phyloP scores from a whole-genome alignment of 1,284 basidiomycete species.

The Ganoderma lucidum region DNA sequence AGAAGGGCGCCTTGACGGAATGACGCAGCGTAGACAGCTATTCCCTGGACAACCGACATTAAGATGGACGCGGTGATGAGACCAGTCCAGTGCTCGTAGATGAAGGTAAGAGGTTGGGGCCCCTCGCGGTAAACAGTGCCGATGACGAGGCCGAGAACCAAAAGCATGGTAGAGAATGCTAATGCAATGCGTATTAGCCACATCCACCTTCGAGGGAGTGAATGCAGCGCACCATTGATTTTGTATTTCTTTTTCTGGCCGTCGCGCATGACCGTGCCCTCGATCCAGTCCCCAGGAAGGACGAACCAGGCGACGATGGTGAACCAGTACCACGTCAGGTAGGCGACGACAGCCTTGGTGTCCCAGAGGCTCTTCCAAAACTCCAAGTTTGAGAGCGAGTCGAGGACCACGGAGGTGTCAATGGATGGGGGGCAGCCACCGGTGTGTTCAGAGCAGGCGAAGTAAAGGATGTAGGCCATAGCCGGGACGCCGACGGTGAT shows the following conservation, averaged over 20 bases:
- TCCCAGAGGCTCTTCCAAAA: slow-evolving; percentile 87
- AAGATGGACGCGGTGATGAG: slow-evolving; percentile 85
- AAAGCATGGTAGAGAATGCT: slow-evolving; percentile 91
- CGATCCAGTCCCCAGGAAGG: slow-evolving; percentile 87
- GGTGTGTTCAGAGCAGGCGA: slow-evolving; percentile 82
- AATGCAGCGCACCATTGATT: slow-evolving; percentile 81
- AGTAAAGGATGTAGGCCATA: slow-evolving; percentile 84
- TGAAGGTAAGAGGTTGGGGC: slow-evolving; percentile 83
- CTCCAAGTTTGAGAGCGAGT: slow-evolving; percentile 54
- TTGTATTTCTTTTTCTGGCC: slow-evolving; percentile 89
- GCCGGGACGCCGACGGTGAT: slow-evolving; percentile 81
- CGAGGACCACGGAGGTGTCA: slow-evolving; percentile 51
- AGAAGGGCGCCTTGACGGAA: slow-evolving; percentile 78
- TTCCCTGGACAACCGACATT: slow-evolving; percentile 82
- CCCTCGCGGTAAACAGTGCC: slow-evolving; percentile 81
- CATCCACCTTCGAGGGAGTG: neutral
- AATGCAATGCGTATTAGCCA: neutral
- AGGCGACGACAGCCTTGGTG: slow-evolving; percentile 76
- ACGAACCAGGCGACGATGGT: slow-evolving; percentile 85
- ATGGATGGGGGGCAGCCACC: slow-evolving; percentile 78
- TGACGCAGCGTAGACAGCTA: slow-evolving; percentile 78
- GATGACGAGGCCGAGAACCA: slow-evolving; percentile 74
- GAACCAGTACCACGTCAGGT: slow-evolving; percentile 92
- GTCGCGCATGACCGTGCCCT: slow-evolving; percentile 82
- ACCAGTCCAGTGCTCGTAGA: slow-evolving; percentile 94